phyloP scores from a whole-genome alignment of 257 asterid genomes.

The Ilex aquifolium region DNA sequence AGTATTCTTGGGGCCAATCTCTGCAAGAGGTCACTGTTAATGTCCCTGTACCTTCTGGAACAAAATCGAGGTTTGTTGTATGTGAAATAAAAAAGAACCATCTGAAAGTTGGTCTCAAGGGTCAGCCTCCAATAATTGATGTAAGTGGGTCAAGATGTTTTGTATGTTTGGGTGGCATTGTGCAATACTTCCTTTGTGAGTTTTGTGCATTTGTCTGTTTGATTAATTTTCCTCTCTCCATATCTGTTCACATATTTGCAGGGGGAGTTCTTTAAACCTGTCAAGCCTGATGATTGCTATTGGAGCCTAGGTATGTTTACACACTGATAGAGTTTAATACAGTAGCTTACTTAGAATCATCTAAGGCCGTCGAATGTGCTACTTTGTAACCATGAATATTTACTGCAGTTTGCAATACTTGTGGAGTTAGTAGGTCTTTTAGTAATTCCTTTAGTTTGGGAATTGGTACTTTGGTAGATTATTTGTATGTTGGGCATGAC shows the following conservation, averaged over 20 bases:
- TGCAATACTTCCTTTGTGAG: too few species aligned
- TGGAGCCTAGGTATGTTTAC: conserved; percentile 15
- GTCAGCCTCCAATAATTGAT: conserved; percentile 46
- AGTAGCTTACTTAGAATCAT: too few species aligned
- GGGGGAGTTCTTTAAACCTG: conserved; percentile 15
- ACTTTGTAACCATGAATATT: too few species aligned
- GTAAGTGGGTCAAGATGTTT: background rate
- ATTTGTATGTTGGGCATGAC: background rate
- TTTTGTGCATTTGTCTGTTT: too few species aligned
- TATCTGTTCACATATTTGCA: background rate
- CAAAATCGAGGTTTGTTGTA: conserved; percentile 38
- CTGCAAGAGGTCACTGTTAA: conserved; percentile 24
- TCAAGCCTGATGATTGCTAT: conserved; percentile 16
- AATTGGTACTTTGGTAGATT: too few species aligned
- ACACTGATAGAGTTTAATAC: too few species aligned
- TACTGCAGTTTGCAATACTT: background rate
- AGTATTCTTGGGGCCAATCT: conserved; percentile 34
- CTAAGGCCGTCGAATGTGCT: too few species aligned
- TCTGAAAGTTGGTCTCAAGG: conserved; percentile 56
- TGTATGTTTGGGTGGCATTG: too few species aligned
- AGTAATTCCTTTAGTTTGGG: background rate
- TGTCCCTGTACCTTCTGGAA: conserved; percentile 46
- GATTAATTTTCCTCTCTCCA: background rate
- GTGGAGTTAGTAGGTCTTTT: background rate
- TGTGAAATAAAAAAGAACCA: conserved; percentile 55